Base-by-base conservation (phyloP, 2,329 filamentous ascomycete species). In the Elsinoe batatas region DNA sequence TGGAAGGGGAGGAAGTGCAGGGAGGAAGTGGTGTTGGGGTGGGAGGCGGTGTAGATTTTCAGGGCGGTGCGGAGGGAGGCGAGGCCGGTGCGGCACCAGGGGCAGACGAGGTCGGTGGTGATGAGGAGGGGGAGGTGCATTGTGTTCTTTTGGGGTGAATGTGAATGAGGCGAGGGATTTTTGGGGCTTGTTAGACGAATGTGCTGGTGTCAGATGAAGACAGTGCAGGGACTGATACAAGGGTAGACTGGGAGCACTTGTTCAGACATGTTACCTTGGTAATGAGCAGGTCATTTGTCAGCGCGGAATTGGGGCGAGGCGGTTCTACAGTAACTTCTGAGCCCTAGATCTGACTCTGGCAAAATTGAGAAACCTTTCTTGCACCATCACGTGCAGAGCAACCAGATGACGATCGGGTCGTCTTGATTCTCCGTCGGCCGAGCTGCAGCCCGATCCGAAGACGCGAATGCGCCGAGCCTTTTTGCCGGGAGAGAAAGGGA, bases 1-100 rank as follows among this genome's bases (percentile, higher is more conserved):
- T 91, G 91, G 73, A 87, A 95, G 1, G 89, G 85, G 58, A 80
- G 77, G 87, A 88, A 95, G 58, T 77, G 79, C 12, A 87, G 81
- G 46, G 76, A 78, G 72, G 94, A 91, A 17, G 78, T 87, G 70
- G 91, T 85, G 37, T 76, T 69, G 8, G 74, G 79, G 50, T 74
- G 72, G 0, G 85, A 82, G 62, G 58, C 20, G 38, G 63, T 88
- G 75, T 37, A 76, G 74, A 63, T 79, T 74, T 74, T 67, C 58
- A 95, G 91, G 59, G 85, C 88, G 59, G 79, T 79, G 51, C 85
- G 80, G 37, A 95, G 79, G 36, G 87, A 83, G 60, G 82, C 82
- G 67, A 88, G 86, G 69, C 88, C 89, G 13, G 94, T 76, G 68
- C 90, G 93, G 76, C 89, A 77, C 64, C 75, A 80, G 62, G 88